Evolutionary conservation across 208 protist genomes (phyloP).

Genomic region (Crithidia thermophila): DNA sequence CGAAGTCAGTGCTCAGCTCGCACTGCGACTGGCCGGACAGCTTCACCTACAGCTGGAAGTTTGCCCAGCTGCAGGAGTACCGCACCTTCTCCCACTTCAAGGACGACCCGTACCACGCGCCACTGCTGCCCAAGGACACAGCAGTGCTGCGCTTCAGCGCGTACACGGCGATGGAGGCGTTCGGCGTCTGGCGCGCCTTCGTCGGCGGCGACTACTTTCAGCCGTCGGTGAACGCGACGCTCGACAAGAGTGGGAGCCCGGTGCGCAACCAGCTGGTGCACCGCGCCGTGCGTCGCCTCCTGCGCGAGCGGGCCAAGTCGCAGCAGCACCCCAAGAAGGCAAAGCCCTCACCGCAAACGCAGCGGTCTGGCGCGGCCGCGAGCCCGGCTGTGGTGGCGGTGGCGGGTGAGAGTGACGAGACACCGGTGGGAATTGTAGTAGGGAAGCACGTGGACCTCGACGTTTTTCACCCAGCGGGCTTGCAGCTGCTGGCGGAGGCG

Average conservation of each 20-base stretch:
- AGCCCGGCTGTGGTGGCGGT: background rate
- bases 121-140: conserved; percentile 66
- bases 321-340: background rate
- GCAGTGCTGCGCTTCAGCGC: conserved; percentile 56
- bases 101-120: conserved; percentile 80
- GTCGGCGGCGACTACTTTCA: conserved; percentile 78
- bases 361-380: background rate
- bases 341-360: background rate
- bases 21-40: conserved; percentile 78
- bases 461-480: conserved; percentile 17
- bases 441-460: conserved; percentile 33
- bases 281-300: conserved; percentile 44
- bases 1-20: conserved; percentile 41
- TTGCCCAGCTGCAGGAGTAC: conserved; percentile 57
- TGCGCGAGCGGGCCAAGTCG: conserved; percentile 32
- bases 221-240: conserved; percentile 62
- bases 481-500: conserved; percentile 36
- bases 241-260: conserved; percentile 72
- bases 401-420: conserved; percentile 1
- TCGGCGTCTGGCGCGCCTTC: conserved; percentile 82
- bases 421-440: conserved; percentile 20
- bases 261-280: conserved; percentile 71
- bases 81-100: conserved; percentile 51
- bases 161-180: conserved; percentile 54
- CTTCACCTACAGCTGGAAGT: conserved; percentile 64